phyloP scores from a whole-genome alignment of 305 asterid genomes.

The Solanum hybrid region DNA sequence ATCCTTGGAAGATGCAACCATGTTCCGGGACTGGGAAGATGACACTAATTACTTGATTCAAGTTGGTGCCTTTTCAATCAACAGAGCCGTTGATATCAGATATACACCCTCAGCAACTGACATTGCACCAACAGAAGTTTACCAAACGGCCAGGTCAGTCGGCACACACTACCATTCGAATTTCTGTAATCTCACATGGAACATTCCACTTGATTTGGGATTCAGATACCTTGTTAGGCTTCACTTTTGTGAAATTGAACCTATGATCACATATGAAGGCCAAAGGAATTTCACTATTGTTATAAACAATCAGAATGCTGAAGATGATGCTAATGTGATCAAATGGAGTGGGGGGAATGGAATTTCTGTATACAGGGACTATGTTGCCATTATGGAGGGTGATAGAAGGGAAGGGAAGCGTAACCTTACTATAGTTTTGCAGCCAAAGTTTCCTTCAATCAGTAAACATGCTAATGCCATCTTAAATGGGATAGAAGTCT shows the following conservation, averaged over 20 bases:
- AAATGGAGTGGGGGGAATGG: constrained; percentile 24
- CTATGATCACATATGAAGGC: constrained; percentile 3
- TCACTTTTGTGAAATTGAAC: constrained; percentile 37
- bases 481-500: constrained; percentile 48
- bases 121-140: constrained; percentile 36
- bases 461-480: background rate
- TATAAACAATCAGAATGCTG: constrained; percentile 49
- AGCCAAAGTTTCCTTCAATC: constrained; percentile 17
- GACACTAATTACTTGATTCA: constrained; percentile 32
- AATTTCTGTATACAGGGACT: constrained; percentile 36
- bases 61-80: constrained; percentile 20
- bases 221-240: constrained; percentile 63
- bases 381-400: constrained; percentile 39
- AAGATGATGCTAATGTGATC: constrained; percentile 16
- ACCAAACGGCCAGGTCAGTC: constrained; percentile 42
- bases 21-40: constrained; percentile 52
- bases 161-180: background rate
- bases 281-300: constrained; percentile 19
- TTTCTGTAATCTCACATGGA: constrained; percentile 30
- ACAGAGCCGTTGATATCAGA: constrained; percentile 11
- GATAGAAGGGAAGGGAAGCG: constrained; percentile 23
- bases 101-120: constrained; percentile 8
- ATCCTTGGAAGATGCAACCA: constrained; percentile 39
- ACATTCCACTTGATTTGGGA: constrained; percentile 50
- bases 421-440: constrained; percentile 29